Percentiles rank a stretch among this genome's conserved stretches.
Evolutionary conservation across 2,329 filamentous ascomycete species (phyloP).

Genomic region (Aspergillus tubingensis): DNA sequence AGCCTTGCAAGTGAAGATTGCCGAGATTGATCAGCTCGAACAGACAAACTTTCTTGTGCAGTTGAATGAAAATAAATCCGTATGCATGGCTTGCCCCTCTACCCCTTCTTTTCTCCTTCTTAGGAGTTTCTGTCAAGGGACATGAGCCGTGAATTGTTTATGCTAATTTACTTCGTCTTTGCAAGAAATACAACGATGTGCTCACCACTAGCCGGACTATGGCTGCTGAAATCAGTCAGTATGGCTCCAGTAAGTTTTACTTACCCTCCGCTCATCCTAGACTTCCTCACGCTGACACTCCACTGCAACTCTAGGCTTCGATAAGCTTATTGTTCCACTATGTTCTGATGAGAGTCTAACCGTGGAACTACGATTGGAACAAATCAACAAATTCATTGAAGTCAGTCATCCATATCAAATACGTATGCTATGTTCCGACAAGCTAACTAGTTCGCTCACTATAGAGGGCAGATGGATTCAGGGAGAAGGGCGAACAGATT

Average conservation of each 20-base stretch:
- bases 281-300: background rate
- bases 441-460: no score
- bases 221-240: no score
- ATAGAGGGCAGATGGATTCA: no score
- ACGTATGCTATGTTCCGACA: background rate
- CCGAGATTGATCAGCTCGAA: constrained; percentile 1
- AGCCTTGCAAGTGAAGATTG: background rate
- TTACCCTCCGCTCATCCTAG: background rate
- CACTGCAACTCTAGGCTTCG: background rate
- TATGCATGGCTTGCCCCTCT: background rate
- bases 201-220: no score
- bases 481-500: no score
- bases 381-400: background rate
- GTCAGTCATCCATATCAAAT: background rate
- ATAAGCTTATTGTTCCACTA: background rate
- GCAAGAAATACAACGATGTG: no score
- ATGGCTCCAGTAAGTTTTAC: no score
- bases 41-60: background rate
- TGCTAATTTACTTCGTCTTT: no score
- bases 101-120: background rate
- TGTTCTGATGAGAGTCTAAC: background rate
- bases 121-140: no score
- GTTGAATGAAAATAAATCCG: background rate
- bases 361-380: background rate
- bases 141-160: no score